Evolutionary conservation across 352 stramenopile species (phyloP).

Genomic region (Globisporangium sylvaticum): DNA sequence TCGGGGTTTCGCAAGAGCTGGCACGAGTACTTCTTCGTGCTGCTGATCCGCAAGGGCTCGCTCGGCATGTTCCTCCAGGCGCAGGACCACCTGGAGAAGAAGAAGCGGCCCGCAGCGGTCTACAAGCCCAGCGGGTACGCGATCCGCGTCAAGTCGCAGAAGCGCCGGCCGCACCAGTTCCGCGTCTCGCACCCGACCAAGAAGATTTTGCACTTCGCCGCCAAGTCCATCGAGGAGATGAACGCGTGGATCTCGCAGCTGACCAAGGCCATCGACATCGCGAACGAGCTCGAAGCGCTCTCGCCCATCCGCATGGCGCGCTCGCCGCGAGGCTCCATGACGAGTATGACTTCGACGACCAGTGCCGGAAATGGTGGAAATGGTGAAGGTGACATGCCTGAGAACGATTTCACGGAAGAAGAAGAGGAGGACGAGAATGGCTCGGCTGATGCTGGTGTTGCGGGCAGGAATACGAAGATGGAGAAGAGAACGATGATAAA

Average conservation of each 20-base stretch:
- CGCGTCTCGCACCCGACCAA: constrained; percentile 48
- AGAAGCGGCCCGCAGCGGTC: constrained; percentile 45
- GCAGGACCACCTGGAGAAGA: constrained; percentile 37
- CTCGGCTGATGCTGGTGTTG: not conserved
- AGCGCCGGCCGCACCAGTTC: constrained; percentile 65
- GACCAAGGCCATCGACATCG: constrained; percentile 59
- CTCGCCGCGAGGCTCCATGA: constrained; percentile 1
- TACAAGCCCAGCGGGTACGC: constrained; percentile 70
- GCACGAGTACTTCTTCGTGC: constrained; percentile 61
- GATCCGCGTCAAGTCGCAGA: constrained; percentile 61
- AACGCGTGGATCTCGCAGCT: constrained; percentile 60
- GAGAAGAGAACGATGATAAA: not conserved
- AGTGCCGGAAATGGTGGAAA: not conserved
- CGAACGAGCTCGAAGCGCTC: constrained; percentile 42
- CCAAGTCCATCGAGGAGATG: constrained; percentile 59
- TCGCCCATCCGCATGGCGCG: constrained; percentile 4
- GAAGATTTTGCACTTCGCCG: constrained; percentile 56
- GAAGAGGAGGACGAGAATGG: not conserved
- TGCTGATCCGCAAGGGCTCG: constrained; percentile 69
- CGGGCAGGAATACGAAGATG: not conserved
- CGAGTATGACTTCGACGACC: not conserved
- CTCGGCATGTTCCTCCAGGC: constrained; percentile 59
- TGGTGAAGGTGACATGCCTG: not conserved
- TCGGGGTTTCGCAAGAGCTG: constrained; percentile 63
- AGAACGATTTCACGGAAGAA: constrained; percentile 16